Evolutionary conservation across 208 protist genomes (phyloP), one percentile per base, ranked within the genome.

Genomic region (Trypanosoma caninum): DNA sequence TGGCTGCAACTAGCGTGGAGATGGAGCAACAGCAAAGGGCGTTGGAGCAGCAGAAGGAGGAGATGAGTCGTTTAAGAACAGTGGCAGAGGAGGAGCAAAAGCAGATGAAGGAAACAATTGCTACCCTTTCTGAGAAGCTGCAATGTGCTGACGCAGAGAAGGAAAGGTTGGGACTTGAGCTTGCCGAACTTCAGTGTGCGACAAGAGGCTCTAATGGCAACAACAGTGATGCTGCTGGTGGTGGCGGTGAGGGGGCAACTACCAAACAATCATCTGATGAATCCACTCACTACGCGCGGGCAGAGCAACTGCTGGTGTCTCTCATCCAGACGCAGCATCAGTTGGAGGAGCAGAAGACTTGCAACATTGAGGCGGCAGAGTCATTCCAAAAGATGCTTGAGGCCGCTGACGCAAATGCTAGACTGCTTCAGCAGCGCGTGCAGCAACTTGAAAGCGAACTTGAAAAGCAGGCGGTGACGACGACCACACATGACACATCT

Each of bases 381-480:
- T 54, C 47, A 30, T 59, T 66, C 33, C 28, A n/a, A 3, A 44
- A 59, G 30, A 50, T 37, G 18, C 31, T 60, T 13, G 66, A 69
- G 20, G 58, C 64, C 30, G 53, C 63, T 25, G 65, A 65, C 50
- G 41, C 38, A 9, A 68, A 80, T 56, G 68, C 71, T 22, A 65
- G 72, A 34, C 44, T 64, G 51, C 47, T 67, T 2, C 78, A 61
- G 18, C 68, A 78, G 50, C 67, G 79, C 31, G 71, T 86, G 48
- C 68, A 75, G 46, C 44, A 82, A 41, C 67, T 85, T 2, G 51
- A 63, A 33, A 57, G 69, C 47, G 48, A 72, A 72, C 41, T 72
- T 42, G 16, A 80, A 76, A 62, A 78, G 71, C 66, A 74, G 76
- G 13, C 31, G 14, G 61, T n/a, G n/a, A 80, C 61, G 27, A 45